phyloP scores from a whole-genome alignment of 208 protist genomes.

The Phytomonas serpens region DNA sequence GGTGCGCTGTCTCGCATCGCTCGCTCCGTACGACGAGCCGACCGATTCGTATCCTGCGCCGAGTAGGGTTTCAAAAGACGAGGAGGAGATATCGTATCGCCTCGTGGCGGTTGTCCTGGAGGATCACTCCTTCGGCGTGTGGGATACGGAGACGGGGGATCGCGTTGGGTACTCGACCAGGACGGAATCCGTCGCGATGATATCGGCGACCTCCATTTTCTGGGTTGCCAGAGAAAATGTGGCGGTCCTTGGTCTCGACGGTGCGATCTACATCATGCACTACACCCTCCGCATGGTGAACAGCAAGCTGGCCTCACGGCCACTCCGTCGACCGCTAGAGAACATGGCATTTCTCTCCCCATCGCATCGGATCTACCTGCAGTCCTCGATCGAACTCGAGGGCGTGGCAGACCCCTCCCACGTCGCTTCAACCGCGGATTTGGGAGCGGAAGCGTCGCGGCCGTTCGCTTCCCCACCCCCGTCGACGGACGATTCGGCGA shows the following conservation, averaged over 20 bases:
- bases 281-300: slow-evolving; percentile 40
- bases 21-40: slow-evolving; percentile 9
- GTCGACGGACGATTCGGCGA: neutral
- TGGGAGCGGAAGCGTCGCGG: neutral
- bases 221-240: slow-evolving; percentile 35
- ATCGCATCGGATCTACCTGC: slow-evolving; percentile 58
- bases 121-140: slow-evolving; percentile 44
- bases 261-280: slow-evolving; percentile 52
- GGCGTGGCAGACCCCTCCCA: neutral
- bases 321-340: slow-evolving; percentile 58
- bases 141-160: slow-evolving; percentile 42
- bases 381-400: slow-evolving; percentile 28
- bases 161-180: slow-evolving; percentile 29
- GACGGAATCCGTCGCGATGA: slow-evolving; percentile 12
- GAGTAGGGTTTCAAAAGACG: slow-evolving; percentile 4
- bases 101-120: slow-evolving; percentile 28
- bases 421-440: neutral
- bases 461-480: neutral
- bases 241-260: slow-evolving; percentile 38
- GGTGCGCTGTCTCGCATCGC: slow-evolving; percentile 19
- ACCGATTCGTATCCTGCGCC: slow-evolving; percentile 9
- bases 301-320: slow-evolving; percentile 45
- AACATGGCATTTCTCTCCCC: slow-evolving; percentile 69
- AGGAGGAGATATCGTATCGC: neutral
- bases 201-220: slow-evolving; percentile 23